Evolutionary conservation across 345 rosid genomes (phyloP), one percentile per base, ranked within the genome.

Genomic region (Conringia planisiliqua): DNA sequence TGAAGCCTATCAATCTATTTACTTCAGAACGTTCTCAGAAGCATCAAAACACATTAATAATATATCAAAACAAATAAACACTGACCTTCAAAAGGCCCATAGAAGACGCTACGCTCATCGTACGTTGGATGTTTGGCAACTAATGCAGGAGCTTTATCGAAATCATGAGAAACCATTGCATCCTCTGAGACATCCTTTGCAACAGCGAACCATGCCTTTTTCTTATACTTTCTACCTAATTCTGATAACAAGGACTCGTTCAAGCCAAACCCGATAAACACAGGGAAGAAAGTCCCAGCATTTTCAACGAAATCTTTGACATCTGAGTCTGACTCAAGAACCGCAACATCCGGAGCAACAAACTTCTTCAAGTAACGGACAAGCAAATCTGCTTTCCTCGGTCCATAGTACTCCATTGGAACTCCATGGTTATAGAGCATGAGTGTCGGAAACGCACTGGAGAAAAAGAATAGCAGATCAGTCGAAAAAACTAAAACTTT

Each of bases 21-120:
- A 73, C 62, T 17, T 30, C 3, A 32, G 27, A 65, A 65, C 20
- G 18, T 47, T 32, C 29, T 32, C 17, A 65, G 43, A 20, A 47
- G 22, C 18, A 20, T 32, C 11, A 1, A 1, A 47, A 47, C 17
- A 63, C 54, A 62, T 35, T 44, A 5, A 42, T 16, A 62, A 48
- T 10, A 44, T 13, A 55, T 55, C 20, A 33, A 20, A 50, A 70
- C 27, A 30, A 24, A 18, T 30, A 24, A 43, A 59, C 47, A 78
- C 84, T 64, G 65, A 92, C 99, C 98, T 86, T 95, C 98, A 77
- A 90, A 90, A 27, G 98, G 99, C 1, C 98, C 99, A 67, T 95
- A 92, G 67, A 89, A 95, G 61, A 83, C 76, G 55, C 78, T 85
- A 66, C 75, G 85, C 77, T 92, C 94, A 52, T 89, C 64, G 59